A percentile compares a stretch with the other conserved stretches of the same genome.
phyloP scores from a whole-genome alignment of 1,284 basidiomycete genomes.

The Meripilus lineatus region DNA sequence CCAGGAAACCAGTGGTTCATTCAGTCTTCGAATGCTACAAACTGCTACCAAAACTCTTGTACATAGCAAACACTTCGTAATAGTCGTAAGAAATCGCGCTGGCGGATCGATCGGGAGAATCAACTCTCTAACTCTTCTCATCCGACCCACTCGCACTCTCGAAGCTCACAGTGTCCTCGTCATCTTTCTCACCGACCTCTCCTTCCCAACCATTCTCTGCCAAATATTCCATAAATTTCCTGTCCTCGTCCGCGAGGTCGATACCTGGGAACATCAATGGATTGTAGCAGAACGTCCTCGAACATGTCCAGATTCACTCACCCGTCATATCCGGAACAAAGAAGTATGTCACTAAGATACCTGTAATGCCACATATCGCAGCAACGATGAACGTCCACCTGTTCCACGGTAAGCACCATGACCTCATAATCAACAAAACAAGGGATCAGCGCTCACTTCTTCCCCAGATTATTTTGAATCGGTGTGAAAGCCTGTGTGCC shows the following conservation, averaged over 20 bases:
- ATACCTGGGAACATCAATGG: constrained; percentile 28
- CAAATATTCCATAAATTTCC: constrained; percentile 56
- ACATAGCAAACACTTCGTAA: too few species aligned
- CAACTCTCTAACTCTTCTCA: constrained; percentile 5
- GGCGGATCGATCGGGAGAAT: too few species aligned
- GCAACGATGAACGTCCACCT: constrained; percentile 72
- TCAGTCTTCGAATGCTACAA: too few species aligned
- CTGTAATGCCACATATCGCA: constrained; percentile 60
- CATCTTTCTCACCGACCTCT: constrained; percentile 51
- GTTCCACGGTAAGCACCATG: constrained; percentile 5
- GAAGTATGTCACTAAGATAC: constrained; percentile 63
- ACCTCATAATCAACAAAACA: background rate
- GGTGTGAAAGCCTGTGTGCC: constrained; percentile 77
- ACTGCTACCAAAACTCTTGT: too few species aligned
- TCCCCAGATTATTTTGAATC: constrained; percentile 64
- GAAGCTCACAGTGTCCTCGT: constrained; percentile 23
- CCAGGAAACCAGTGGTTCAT: too few species aligned
- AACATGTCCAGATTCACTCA: background rate
- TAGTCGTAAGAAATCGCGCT: too few species aligned
- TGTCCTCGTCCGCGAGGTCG: constrained; percentile 67
- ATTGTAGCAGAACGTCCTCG: background rate
- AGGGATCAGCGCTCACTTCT: constrained; percentile 36
- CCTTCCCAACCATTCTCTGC: constrained; percentile 64
- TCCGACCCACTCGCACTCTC: background rate
- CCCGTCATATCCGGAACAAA: constrained; percentile 65